Percentiles rank a stretch among this genome's conserved stretches.
These are phyloP conservation scores for Citrus inodora DNA, from an alignment of 345 rosid genomes.

Conservation along the genomic window DNA sequence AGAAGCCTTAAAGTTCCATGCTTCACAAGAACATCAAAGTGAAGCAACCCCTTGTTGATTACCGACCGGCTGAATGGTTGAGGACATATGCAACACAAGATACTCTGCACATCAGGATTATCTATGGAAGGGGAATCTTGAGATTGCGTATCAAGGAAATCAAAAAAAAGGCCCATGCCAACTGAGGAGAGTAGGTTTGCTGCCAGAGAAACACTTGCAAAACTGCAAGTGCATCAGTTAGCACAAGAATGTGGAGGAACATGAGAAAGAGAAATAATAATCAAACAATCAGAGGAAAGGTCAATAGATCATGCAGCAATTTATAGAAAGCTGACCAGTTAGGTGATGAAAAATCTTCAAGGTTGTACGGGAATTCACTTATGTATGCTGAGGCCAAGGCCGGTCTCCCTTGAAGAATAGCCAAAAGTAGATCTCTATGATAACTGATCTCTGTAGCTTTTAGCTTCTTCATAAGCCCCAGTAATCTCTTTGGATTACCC, in stretches of 20 bases:
- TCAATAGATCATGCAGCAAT: background rate
- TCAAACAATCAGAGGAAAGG: constrained; percentile 7
- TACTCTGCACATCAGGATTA: constrained; percentile 49
- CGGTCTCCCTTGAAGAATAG: constrained; percentile 63
- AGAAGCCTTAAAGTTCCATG: constrained; percentile 84
- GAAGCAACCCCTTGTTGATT: constrained; percentile 84
- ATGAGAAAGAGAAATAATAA: constrained; percentile 11
- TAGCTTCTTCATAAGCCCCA: constrained; percentile 81
- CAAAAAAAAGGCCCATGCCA: constrained; percentile 44
- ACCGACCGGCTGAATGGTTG: constrained; percentile 64
- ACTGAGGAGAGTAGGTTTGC: constrained; percentile 66
- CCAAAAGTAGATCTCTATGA: constrained; percentile 84
- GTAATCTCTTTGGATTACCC: constrained; percentile 68
- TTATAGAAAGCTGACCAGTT: constrained; percentile 61
- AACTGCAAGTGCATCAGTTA: constrained; percentile 67
- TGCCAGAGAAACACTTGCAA: constrained; percentile 70
- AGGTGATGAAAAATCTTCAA: constrained; percentile 76
- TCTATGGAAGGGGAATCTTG: constrained; percentile 39
- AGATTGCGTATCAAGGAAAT: constrained; percentile 48
- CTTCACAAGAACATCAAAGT: constrained; percentile 72
- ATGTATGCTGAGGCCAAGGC: constrained; percentile 69
- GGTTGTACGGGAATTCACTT: constrained; percentile 83
- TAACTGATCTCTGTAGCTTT: constrained; percentile 58
- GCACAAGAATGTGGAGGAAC: constrained; percentile 19
- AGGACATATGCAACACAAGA: constrained; percentile 69